Conservation (phyloP, 345 rosid species). For the Durio zibethinus region DNA sequence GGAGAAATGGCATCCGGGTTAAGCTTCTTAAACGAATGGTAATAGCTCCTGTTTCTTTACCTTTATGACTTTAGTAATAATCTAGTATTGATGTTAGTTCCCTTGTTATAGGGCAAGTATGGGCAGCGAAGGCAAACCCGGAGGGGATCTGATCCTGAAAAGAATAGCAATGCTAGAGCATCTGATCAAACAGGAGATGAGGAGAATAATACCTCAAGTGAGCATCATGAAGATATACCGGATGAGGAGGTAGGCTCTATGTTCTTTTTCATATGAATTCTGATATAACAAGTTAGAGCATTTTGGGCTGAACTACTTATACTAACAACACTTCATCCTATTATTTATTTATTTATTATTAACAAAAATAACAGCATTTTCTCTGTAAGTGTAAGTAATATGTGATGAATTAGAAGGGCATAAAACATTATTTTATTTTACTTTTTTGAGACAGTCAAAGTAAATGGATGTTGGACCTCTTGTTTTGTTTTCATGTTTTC, state of each 20-base stretch:
- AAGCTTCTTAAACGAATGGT: constrained; percentile 72
- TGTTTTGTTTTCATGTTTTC: background rate
- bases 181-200: constrained; percentile 48
- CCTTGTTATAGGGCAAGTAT: constrained; percentile 43
- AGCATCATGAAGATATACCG: constrained; percentile 47
- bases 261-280: background rate
- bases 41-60: constrained; percentile 13
- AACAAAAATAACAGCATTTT: background rate
- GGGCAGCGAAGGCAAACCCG: constrained; percentile 59
- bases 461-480: background rate
- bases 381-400: background rate
- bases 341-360: background rate
- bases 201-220: constrained; percentile 37
- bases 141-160: constrained; percentile 56
- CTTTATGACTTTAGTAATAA: background rate
- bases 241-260: constrained; percentile 55
- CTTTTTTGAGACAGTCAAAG: background rate
- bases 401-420: background rate
- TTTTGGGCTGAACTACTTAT: background rate
- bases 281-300: background rate
- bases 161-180: constrained; percentile 34
- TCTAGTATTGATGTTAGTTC: constrained; percentile 11
- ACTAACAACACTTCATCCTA: background rate
- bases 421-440: background rate
- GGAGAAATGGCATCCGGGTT: constrained; percentile 93